Conservation (phyloP, 129 eudicot genomes). For the Heracleum sosnowskyi region DNA sequence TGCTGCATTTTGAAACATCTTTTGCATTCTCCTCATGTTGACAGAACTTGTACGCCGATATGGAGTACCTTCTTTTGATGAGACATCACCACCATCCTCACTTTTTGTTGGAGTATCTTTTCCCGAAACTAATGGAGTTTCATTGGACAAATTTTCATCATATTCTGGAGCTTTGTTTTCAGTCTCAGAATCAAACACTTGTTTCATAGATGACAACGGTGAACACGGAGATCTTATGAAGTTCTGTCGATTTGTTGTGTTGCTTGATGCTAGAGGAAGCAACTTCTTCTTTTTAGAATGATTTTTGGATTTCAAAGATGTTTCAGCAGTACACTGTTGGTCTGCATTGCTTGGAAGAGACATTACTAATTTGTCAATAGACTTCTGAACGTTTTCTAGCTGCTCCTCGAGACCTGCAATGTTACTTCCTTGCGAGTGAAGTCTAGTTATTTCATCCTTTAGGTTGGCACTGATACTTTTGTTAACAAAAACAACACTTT, state of each 20-base stretch:
- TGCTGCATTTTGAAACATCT: slow-evolving; percentile 92
- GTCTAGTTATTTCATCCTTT: slow-evolving; percentile 69
- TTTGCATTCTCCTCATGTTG: slow-evolving; percentile 95
- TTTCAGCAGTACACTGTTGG: slow-evolving; percentile 21
- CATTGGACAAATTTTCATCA: slow-evolving; percentile 37
- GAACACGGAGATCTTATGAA: slow-evolving; percentile 85
- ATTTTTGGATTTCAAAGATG: slow-evolving; percentile 31
- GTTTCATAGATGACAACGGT: slow-evolving; percentile 56
- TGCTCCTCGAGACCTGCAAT: slow-evolving; percentile 76
- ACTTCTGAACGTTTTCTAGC: slow-evolving; percentile 78
- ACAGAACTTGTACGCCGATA: slow-evolving; percentile 91
- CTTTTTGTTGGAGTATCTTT: slow-evolving; percentile 61
- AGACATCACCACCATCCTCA: slow-evolving; percentile 65
- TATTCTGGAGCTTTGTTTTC: slow-evolving; percentile 66
- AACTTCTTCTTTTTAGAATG: slow-evolving; percentile 65
- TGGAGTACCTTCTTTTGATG: slow-evolving; percentile 85
- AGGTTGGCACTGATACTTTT: slow-evolving; percentile 32
- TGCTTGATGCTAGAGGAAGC: slow-evolving; percentile 69
- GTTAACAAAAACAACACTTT: slow-evolving; percentile 11
- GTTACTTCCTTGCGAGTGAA: slow-evolving; percentile 53
- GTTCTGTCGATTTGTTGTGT: slow-evolving; percentile 42
- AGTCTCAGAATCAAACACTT: slow-evolving; percentile 49
- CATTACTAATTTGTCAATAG: slow-evolving; percentile 55
- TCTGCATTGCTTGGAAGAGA: slow-evolving; percentile 32
- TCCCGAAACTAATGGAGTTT: slow-evolving; percentile 30